These are phyloP conservation scores for Monilinia aucupariae DNA, from an alignment of 2,329 filamentous ascomycete genomes.

Conservation along the genomic window DNA sequence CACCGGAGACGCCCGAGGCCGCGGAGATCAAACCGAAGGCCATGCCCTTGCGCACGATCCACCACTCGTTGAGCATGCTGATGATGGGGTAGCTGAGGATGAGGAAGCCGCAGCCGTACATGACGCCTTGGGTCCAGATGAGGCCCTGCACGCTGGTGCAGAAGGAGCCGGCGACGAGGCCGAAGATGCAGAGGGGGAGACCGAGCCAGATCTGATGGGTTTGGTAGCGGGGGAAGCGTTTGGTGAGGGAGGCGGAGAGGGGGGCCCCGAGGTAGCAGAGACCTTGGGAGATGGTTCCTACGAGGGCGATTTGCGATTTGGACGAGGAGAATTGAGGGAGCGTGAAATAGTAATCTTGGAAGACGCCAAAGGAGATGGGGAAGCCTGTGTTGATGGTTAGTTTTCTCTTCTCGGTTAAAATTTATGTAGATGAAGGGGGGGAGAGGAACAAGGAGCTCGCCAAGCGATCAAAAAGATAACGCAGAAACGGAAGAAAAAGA, in stretches of 20 bases:
- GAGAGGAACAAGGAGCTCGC: neutral
- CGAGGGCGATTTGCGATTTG: neutral
- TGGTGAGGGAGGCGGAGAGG: neutral
- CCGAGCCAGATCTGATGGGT: neutral
- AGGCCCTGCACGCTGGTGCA: constrained; percentile 48
- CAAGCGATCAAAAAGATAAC: neutral
- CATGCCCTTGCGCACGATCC: constrained; percentile 49
- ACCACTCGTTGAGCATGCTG: constrained; percentile 58
- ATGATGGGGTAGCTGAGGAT: constrained; percentile 53
- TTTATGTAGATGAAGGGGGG: neutral
- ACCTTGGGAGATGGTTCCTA: constrained; percentile 2
- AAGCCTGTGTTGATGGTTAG: neutral
- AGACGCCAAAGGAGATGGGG: constrained; percentile 1
- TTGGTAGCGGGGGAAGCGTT: constrained; percentile 3
- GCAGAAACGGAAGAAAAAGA: neutral
- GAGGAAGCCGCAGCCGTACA: constrained; percentile 55
- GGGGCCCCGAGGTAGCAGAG: constrained; percentile 1
- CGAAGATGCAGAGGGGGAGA: constrained; percentile 37
- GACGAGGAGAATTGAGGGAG: neutral
- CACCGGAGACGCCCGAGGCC: neutral
- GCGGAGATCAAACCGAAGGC: neutral
- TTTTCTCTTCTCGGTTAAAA: neutral
- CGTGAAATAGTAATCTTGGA: constrained; percentile 9
- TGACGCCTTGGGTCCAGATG: constrained; percentile 54
- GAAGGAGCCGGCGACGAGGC: constrained; percentile 45